A percentile compares a stretch with the other conserved stretches of the same genome.
phyloP scores from a whole-genome alignment of 78 protist species.

The Dictyostelium intermedium region DNA sequence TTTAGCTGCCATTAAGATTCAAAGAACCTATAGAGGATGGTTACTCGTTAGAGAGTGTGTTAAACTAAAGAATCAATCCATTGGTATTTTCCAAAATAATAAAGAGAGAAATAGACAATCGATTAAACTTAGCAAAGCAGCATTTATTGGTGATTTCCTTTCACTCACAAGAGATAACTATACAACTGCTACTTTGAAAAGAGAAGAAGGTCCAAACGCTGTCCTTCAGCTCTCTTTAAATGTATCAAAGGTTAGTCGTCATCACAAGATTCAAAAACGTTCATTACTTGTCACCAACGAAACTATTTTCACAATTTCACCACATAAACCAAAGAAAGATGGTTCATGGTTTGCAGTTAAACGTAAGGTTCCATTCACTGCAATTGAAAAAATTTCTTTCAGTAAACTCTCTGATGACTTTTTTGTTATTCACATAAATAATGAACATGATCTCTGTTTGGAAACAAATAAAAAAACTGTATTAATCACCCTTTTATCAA shows the following conservation, averaged over 20 bases:
- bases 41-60: constrained; percentile 49
- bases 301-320: constrained; percentile 17
- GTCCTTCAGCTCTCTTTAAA: constrained; percentile 18
- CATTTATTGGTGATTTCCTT: constrained; percentile 73
- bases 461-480: constrained; percentile 75
- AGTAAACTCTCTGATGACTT: constrained; percentile 29
- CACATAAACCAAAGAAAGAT: constrained; percentile 63
- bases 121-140: not conserved
- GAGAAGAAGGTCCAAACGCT: constrained; percentile 12
- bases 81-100: constrained; percentile 35
- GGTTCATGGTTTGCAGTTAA: constrained; percentile 59
- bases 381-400: constrained; percentile 20
- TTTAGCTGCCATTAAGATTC: constrained; percentile 37
- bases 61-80: constrained; percentile 59
- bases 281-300: constrained; percentile 18
- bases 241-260: constrained; percentile 63
- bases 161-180: constrained; percentile 20
- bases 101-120: constrained; percentile 66
- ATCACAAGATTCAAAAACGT: constrained; percentile 66
- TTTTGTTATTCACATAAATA: constrained; percentile 34
- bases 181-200: not conserved
- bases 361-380: constrained; percentile 35
- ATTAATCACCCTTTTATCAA: constrained; percentile 47
- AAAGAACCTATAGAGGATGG: constrained; percentile 42
- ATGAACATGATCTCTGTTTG: constrained; percentile 43